These are phyloP conservation scores for Polygonum maritimum DNA, from an alignment of 148 eudicot genomes.

Conservation along the genomic window DNA sequence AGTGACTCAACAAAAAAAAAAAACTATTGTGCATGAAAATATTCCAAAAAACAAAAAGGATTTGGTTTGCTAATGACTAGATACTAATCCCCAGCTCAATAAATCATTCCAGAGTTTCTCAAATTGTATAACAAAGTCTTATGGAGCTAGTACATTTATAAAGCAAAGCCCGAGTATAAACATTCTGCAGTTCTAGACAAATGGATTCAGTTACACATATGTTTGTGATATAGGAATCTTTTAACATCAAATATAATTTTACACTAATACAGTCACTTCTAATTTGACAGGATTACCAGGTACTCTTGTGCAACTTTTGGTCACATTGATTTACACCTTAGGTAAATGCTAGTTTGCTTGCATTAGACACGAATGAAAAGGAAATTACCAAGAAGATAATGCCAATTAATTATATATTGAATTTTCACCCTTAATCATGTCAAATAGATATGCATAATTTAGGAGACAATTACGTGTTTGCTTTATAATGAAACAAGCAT, in stretches of 20 bases:
- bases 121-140: neutral
- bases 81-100: neutral
- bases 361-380: neutral
- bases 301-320: neutral
- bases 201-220: neutral
- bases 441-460: neutral
- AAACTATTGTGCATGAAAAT: neutral
- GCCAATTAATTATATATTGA: neutral
- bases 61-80: neutral
- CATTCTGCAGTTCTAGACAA: neutral
- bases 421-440: neutral
- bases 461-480: neutral
- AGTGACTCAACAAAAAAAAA: neutral
- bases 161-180: neutral
- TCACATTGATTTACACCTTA: neutral
- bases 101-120: neutral
- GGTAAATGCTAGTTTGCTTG: neutral
- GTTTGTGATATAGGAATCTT: neutral
- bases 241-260: neutral
- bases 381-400: neutral
- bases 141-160: neutral
- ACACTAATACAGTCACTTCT: neutral
- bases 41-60: neutral
- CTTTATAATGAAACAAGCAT: neutral
- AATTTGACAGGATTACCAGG: neutral